phyloP scores from a whole-genome alignment of 495 filamentous ascomycete species.

The Aspergillus panamensis region DNA sequence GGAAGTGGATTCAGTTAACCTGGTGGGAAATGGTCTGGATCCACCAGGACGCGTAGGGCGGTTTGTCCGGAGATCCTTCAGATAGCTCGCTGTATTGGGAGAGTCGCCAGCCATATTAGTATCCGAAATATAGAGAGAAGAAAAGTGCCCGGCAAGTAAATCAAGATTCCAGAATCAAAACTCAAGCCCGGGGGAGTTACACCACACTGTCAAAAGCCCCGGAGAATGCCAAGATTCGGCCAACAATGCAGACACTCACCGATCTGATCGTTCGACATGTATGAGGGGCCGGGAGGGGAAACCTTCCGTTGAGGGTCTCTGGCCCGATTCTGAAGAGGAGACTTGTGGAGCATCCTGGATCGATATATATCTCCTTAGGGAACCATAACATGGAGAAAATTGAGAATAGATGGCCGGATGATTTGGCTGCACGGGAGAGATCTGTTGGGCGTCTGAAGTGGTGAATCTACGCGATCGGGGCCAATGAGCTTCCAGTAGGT shows the following conservation, averaged over 20 bases:
- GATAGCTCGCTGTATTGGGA: conserved; percentile 57
- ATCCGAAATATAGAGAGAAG: not conserved
- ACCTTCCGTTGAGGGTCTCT: conserved; percentile 55
- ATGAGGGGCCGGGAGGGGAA: conserved; percentile 68
- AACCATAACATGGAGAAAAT: conserved; percentile 13
- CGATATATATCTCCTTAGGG: conserved; percentile 8
- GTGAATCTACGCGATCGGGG: conserved; percentile 16
- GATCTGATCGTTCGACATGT: conserved; percentile 85
- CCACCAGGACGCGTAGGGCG: conserved; percentile 72
- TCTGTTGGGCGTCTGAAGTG: conserved; percentile 17
- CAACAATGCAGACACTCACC: conserved; percentile 53
- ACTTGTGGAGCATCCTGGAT: conserved; percentile 35
- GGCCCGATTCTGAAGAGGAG: conserved; percentile 26
- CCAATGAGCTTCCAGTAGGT: conserved; percentile 22
- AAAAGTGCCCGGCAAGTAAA: conserved; percentile 3
- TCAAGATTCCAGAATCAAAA: conserved; percentile 14
- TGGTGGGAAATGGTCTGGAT: conserved; percentile 68
- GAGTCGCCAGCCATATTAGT: conserved; percentile 14
- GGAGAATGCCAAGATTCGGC: conserved; percentile 25
- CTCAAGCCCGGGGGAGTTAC: conserved; percentile 1
- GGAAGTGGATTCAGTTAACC: conserved; percentile 34
- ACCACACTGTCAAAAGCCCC: conserved; percentile 4
- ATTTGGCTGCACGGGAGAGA: conserved; percentile 8
- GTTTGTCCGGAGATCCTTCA: conserved; percentile 76
- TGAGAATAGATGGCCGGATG: conserved; percentile 17